Evolutionary conservation across 257 asterid species (phyloP).

Genomic region (Fraxinus americana): DNA sequence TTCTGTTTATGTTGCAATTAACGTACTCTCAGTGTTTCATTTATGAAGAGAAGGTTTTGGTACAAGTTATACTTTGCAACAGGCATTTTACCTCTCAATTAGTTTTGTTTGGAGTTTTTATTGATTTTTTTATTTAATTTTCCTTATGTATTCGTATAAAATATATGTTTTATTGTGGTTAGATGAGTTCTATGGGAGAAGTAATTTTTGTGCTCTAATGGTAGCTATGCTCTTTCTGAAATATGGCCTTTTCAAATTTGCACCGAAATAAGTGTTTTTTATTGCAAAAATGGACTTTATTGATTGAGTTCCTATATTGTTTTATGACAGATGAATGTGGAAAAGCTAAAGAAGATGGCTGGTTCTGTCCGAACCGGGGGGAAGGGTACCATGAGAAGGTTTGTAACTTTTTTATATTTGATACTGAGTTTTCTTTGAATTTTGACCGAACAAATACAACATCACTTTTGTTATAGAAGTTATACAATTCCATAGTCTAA

Average conservation of each 20-base stretch:
- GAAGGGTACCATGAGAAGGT: slow-evolving; percentile 80
- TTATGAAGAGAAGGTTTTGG: neutral
- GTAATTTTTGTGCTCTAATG: neutral
- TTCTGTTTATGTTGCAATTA: neutral
- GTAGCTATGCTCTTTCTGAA: neutral
- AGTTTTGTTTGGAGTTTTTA: neutral
- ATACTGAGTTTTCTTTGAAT: neutral
- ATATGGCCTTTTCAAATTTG: too few relatives aligned
- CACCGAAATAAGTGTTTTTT: neutral
- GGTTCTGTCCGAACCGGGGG: slow-evolving; percentile 80
- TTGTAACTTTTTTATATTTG: slow-evolving; percentile 7
- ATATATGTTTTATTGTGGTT: neutral
- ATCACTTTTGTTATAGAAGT: neutral
- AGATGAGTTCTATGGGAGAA: neutral
- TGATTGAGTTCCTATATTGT: neutral
- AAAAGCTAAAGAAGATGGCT: slow-evolving; percentile 62
- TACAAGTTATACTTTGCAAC: neutral
- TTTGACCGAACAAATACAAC: neutral
- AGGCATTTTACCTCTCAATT: neutral
- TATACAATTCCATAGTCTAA: neutral
- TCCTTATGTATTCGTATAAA: neutral
- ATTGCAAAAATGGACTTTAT: neutral
- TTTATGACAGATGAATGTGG: slow-evolving; percentile 67
- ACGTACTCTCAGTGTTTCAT: neutral
- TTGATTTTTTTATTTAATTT: neutral